Base-by-base conservation (phyloP, 345 rosid species). In the Hirschfeldia incana region DNA sequence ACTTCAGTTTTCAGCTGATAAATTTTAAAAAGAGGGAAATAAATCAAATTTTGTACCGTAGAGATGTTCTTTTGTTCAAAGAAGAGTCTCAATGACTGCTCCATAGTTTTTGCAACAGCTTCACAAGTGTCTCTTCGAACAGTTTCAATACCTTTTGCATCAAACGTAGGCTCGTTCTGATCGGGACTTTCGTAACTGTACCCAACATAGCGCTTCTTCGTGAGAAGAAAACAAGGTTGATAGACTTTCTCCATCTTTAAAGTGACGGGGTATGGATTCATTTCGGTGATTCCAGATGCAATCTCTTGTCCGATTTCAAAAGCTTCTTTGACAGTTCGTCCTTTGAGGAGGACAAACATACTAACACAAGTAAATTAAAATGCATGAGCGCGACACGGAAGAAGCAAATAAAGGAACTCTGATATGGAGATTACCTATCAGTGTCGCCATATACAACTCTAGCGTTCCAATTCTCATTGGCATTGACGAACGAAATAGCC, bases 81-180 rank as follows among this genome's bases (percentile, higher is more conserved):
- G 74, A 87, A 92, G 77, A 84, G 83, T 86, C 92, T 89, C 77
- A 92, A 71, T 27, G 98, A 92, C 82, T 89, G 91, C 86, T 94
- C 98, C 98, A 94, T 81, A 53, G 88, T 86, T 82, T 92, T 94
- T 67, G 98, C 75, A 64, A 94, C 98, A 66, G 93, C 98, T 60
- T 55, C 83, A 76, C 98, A 94, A 21, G 94, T 88, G 84, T 94
- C 98, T 81, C 98, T 85, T 27, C 98, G 91, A 76, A 94, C 98
- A 73, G 98, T 92, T 85, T 94, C 98, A 30, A 92, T 92, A 57
- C 98, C 98, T 84, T 92, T 94, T 76, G 98, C 98, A 85, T 94
- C 98, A 87, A 90, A 92, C 8, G 78, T 44, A 68, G 98, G 98
- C 79, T 88, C 83, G 7, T 29, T 70, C 86, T 94, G 97, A 78